These are phyloP conservation scores for Pulveroboletus sp. DNA, from an alignment of 768 basidiomycete genomes.

Conservation along the genomic window DNA sequence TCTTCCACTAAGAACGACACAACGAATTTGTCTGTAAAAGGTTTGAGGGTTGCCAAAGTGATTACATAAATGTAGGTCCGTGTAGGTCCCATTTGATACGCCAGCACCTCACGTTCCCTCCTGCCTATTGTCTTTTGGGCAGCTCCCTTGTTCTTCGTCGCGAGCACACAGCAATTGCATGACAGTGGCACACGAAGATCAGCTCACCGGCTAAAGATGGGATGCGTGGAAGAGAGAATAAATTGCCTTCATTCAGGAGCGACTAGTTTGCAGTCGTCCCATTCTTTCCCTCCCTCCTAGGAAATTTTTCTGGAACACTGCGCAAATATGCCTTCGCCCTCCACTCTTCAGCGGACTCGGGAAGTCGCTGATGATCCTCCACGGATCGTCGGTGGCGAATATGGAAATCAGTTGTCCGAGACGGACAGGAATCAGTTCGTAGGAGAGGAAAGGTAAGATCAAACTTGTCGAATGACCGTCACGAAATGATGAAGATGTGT, in stretches of 20 bases:
- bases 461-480: neutral
- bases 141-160: conserved; percentile 13
- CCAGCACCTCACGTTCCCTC: neutral
- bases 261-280: neutral
- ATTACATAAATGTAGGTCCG: conserved; percentile 7
- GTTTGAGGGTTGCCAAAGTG: neutral
- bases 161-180: conserved; percentile 9
- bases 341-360: neutral
- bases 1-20: no score
- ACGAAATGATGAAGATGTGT: neutral
- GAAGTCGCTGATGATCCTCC: neutral
- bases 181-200: neutral
- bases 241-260: conserved; percentile 1
- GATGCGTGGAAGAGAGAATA: conserved; percentile 4
- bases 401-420: neutral
- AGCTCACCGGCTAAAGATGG: neutral
- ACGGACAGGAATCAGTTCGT: neutral
- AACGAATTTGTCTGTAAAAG: no score
- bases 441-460: conserved; percentile 6
- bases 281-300: no score
- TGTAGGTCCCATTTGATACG: conserved; percentile 13
- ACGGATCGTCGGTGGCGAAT: neutral
- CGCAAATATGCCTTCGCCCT: conserved; percentile 7
- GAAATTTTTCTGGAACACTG: neutral
- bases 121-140: conserved; percentile 12